Evolutionary conservation across 257 asterid genomes (phyloP).

Genomic region (Solanum paucissectum): DNA sequence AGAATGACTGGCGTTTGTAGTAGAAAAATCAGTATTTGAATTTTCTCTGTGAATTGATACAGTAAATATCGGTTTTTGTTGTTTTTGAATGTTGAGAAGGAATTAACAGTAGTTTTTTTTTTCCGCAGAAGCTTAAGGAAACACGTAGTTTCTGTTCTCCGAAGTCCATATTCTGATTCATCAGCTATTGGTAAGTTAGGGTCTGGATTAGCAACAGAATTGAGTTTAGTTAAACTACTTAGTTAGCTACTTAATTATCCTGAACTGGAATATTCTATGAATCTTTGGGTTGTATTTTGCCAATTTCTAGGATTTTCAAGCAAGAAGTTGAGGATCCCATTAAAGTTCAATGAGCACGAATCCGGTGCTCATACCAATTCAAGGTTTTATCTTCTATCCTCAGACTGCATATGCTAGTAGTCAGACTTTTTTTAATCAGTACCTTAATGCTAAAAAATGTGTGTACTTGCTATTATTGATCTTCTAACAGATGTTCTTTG

Average conservation of each 20-base stretch:
- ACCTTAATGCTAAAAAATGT: neutral
- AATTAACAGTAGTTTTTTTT: neutral
- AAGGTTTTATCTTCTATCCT: slow-evolving; percentile 30
- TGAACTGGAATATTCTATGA: neutral
- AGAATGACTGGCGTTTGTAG: neutral
- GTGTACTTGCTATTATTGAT: neutral
- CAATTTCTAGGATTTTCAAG: slow-evolving; percentile 50
- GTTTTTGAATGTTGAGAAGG: neutral
- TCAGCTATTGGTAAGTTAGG: slow-evolving; percentile 29
- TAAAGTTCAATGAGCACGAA: slow-evolving; percentile 40
- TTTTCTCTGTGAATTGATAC: neutral
- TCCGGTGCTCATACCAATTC: slow-evolving; percentile 13
- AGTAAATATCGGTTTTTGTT: no score
- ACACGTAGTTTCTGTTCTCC: slow-evolving; percentile 30
- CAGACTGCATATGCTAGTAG: neutral
- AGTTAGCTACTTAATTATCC: neutral
- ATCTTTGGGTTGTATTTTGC: neutral
- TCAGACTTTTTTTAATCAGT: neutral
- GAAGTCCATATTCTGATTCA: slow-evolving; percentile 43
- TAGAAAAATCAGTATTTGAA: neutral
- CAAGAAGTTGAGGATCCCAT: slow-evolving; percentile 20
- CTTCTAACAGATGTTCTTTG: neutral
- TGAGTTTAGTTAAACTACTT: neutral
- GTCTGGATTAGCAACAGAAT: neutral
- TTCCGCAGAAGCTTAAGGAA: slow-evolving; percentile 30